phyloP scores from a whole-genome alignment of 495 filamentous ascomycete genomes.

The Talaromyces borbonicus region DNA sequence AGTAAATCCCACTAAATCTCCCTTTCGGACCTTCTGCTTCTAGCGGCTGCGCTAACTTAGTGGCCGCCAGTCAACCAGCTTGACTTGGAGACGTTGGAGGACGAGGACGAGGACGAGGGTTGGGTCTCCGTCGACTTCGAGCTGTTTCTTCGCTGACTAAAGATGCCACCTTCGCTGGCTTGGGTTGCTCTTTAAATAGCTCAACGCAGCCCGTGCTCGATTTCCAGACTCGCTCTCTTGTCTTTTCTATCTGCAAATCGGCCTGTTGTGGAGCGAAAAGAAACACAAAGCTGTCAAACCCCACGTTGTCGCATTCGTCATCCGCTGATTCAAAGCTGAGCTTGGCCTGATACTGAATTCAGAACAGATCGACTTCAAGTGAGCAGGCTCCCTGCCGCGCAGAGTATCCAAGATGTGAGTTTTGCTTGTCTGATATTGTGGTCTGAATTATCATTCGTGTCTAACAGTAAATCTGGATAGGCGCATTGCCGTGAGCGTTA shows the following conservation, averaged over 20 bases:
- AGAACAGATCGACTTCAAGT: too few species aligned
- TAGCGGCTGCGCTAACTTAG: neutral
- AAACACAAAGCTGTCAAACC: too few species aligned
- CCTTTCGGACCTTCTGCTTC: slow-evolving; percentile 1
- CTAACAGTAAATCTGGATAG: slow-evolving; percentile 21
- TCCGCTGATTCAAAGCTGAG: too few species aligned
- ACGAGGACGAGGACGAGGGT: too few species aligned
- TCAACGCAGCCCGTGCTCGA: neutral
- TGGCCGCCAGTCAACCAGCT: too few species aligned
- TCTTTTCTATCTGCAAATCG: too few species aligned
- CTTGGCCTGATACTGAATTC: too few species aligned
- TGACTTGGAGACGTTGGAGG: too few species aligned
- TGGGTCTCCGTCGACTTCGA: neutral
- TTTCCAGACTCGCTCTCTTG: neutral
- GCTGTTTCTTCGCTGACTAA: slow-evolving; percentile 4
- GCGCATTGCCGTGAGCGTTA: slow-evolving; percentile 82
- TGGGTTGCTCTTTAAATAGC: neutral
- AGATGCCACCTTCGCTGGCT: too few species aligned
- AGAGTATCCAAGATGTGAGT: slow-evolving; percentile 8
- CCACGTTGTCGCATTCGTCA: neutral
- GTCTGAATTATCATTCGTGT: neutral
- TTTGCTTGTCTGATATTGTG: neutral
- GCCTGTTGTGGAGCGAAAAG: too few species aligned
- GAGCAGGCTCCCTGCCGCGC: too few species aligned
- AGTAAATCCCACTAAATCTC: neutral